These are phyloP conservation scores for Microstroma glucosiphilum DNA, from an alignment of 1,284 basidiomycete species.

Conservation along the genomic window DNA sequence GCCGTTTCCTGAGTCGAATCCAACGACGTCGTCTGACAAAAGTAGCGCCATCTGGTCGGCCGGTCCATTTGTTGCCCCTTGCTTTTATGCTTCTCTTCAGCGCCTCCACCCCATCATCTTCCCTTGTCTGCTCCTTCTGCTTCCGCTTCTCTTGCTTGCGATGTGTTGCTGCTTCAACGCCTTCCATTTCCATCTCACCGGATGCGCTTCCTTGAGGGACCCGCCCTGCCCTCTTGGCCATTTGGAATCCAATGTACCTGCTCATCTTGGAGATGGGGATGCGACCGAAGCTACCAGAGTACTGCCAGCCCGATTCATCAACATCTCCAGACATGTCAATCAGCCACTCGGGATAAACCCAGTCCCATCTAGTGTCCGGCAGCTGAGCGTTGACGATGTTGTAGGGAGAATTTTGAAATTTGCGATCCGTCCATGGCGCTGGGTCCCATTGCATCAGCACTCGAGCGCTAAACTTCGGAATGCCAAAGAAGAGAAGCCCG, in stretches of 20 bases:
- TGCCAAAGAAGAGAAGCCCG: constrained; percentile 45
- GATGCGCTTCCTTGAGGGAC: constrained; percentile 26
- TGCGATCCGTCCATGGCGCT: constrained; percentile 39
- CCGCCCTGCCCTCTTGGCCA: constrained; percentile 7
- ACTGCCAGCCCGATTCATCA: constrained; percentile 50
- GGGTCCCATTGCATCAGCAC: constrained; percentile 46
- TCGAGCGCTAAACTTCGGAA: constrained; percentile 45
- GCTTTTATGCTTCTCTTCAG: constrained; percentile 36
- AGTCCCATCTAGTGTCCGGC: constrained; percentile 48
- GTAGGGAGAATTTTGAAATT: constrained; percentile 35
- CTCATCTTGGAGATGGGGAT: constrained; percentile 23
- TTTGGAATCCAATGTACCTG: constrained; percentile 23
- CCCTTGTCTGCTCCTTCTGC: constrained; percentile 27
- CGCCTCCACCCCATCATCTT: constrained; percentile 45
- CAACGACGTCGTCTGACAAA: constrained; percentile 46
- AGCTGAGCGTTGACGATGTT: constrained; percentile 46
- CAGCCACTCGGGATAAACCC: constrained; percentile 46
- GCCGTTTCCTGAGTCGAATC: constrained; percentile 39
- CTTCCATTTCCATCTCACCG: constrained; percentile 26
- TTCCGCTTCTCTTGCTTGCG: constrained; percentile 16
- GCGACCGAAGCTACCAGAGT: constrained; percentile 42
- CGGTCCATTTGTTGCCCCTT: constrained; percentile 37
- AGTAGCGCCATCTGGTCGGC: constrained; percentile 30
- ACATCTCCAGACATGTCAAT: constrained; percentile 50
- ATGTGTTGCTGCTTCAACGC: constrained; percentile 4